A percentile compares a stretch with the other conserved stretches of the same genome.
Evolutionary conservation across 2,329 filamentous ascomycete genomes (phyloP).

Genomic region (Aquanectria penicillioides): DNA sequence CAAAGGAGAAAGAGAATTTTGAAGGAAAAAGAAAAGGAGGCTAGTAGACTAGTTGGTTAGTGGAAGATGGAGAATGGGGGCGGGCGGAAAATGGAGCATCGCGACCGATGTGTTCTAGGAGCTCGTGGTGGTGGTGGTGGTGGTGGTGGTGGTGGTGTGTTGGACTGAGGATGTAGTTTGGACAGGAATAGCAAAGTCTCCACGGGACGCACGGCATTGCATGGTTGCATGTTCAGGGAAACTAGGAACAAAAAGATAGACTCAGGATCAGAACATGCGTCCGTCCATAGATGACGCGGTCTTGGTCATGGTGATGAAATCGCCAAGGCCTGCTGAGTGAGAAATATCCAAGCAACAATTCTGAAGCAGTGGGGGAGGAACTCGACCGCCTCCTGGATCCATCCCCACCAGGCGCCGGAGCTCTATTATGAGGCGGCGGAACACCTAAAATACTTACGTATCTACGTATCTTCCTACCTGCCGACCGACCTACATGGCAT

Average conservation of each 20-base stretch:
- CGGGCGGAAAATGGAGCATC: background rate
- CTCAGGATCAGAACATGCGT: too few species aligned
- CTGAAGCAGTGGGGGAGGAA: background rate
- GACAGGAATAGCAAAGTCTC: background rate
- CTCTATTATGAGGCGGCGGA: too few species aligned
- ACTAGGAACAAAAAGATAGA: background rate
- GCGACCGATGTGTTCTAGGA: background rate
- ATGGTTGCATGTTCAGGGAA: background rate
- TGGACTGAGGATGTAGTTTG: background rate
- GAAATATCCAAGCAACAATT: constrained; percentile 6
- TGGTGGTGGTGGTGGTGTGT: background rate
- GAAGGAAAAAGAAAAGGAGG: background rate
- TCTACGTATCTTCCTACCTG: too few species aligned
- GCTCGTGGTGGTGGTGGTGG: background rate
- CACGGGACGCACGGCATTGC: background rate
- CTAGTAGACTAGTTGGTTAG: background rate
- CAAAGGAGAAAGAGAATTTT: too few species aligned
- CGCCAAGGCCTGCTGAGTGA: constrained; percentile 10
- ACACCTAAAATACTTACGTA: too few species aligned
- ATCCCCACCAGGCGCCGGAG: too few species aligned
- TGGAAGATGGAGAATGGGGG: background rate
- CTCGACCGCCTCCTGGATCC: too few species aligned
- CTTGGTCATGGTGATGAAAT: constrained; percentile 20
- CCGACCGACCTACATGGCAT: too few species aligned
- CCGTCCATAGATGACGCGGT: background rate